phyloP scores from a whole-genome alignment of 495 filamentous ascomycete genomes.

The Mycothermus thermophilus region DNA sequence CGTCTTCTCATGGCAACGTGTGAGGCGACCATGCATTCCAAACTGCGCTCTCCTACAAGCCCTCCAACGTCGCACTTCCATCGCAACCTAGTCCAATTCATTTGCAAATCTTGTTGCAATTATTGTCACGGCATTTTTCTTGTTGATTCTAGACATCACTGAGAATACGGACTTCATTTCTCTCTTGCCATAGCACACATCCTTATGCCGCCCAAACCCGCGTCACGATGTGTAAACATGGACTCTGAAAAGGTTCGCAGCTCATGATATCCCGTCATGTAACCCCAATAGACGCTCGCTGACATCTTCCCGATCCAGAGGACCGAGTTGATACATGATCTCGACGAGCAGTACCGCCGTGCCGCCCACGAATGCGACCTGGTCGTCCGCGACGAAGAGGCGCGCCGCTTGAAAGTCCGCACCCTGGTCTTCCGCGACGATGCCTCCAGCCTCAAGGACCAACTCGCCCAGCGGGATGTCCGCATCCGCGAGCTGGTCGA shows the following conservation, averaged over 20 bases:
- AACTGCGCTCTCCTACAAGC: not conserved
- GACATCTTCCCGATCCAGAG: conserved; percentile 14
- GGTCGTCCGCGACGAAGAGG: conserved; percentile 53
- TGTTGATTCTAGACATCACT: no score
- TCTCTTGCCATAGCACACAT: conserved; percentile 3
- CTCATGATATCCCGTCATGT: not conserved
- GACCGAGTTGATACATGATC: conserved; percentile 24
- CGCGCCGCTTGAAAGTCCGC: conserved; percentile 49
- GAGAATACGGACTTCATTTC: no score
- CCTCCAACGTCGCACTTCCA: not conserved
- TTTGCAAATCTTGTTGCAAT: no score
- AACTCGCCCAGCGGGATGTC: conserved; percentile 32
- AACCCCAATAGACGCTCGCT: not conserved
- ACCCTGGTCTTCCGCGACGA: conserved; percentile 58
- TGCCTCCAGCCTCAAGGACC: conserved; percentile 30
- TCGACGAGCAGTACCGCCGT: conserved; percentile 56
- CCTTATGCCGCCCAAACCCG: conserved; percentile 19
- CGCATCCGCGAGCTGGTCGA: conserved; percentile 47
- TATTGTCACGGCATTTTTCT: no score
- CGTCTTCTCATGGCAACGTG: conserved; percentile 5
- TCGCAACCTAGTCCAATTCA: not conserved
- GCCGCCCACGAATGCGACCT: conserved; percentile 42
- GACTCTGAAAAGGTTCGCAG: conserved; percentile 27
- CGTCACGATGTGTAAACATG: conserved; percentile 27
- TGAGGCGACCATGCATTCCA: conserved; percentile 4